Base-by-base conservation (phyloP, 1,284 basidiomycete genomes). In the Tylopilus sp. region DNA sequence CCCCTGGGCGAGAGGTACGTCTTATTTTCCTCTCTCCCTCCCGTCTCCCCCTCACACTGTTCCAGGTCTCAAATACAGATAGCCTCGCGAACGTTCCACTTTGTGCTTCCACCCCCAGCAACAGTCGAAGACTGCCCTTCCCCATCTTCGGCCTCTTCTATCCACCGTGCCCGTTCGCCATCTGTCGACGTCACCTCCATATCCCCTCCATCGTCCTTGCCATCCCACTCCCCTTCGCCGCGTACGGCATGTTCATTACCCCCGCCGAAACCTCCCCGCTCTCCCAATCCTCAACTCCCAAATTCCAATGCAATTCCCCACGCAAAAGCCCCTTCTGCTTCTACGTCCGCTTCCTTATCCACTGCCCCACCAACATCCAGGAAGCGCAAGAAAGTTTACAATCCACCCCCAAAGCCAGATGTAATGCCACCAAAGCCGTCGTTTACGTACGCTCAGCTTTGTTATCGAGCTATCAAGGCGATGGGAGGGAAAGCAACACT, bases 31-130 rank as follows among this genome's bases (percentile, higher is more conserved):
- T 8, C 24, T 6, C 8, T 17, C 48, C 38, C 39, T 46, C 39
- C 52, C 41, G 24, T 33, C 26, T 17, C 17, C 26, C 34, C 36
- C 50, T 58, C 36, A 53, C 52, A 14, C 26, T 46, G 28, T 49
- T 44, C 10, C 64, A 97, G 95, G 65, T 95, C 96, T 48, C 92
- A 94, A 71, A 95, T 99, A 59, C 96, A 98, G 73, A 99, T 99
- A 62, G 93, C 95, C 29, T 95, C 95, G 40, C 87, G 95, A 49
- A 94, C 92, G 45, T 99, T 99, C 72, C 89, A 94, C 66, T 99
- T 98, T 69, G 84, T 96, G 48, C 82, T 97, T 10, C 94, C 93
- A 26, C 74, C 79, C 0, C 82, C 84, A 12, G 77, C 81, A 43
- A 76, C 78, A 7, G 82, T 83, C 43, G 85, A 86, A 62, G 85